Conservation (phyloP, 2,329 filamentous ascomycete genomes). For the Fusarium sp. region DNA sequence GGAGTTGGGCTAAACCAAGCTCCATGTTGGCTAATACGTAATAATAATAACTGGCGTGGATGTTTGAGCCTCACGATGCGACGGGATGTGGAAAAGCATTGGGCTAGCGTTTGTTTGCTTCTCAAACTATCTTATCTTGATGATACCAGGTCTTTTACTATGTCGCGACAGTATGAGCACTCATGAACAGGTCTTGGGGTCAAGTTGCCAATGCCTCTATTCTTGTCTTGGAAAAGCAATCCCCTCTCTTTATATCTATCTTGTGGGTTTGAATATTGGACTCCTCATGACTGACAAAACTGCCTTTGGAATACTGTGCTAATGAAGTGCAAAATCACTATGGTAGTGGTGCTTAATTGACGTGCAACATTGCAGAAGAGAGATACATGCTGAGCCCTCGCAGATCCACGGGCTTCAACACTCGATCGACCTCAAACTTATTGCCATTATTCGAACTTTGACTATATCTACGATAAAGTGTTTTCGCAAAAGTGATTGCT, state of each 20-base stretch:
- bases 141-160: slow-evolving; percentile 37
- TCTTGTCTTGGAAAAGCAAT: slow-evolving; percentile 30
- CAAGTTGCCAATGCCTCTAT: slow-evolving; percentile 8
- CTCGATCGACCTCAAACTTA: not conserved
- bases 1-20: slow-evolving; percentile 51
- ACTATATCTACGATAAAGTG: not conserved
- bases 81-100: slow-evolving; percentile 6
- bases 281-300: slow-evolving; percentile 24
- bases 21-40: slow-evolving; percentile 30
- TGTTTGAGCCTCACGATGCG: slow-evolving; percentile 1
- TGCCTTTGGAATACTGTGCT: slow-evolving; percentile 12
- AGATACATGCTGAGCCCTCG: slow-evolving; percentile 21
- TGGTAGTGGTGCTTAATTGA: not conserved
- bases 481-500: not conserved
- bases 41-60: slow-evolving; percentile 40
- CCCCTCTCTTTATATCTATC: slow-evolving; percentile 6
- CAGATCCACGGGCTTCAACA: slow-evolving; percentile 6
- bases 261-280: slow-evolving; percentile 37
- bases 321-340: slow-evolving; percentile 8
- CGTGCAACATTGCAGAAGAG: not conserved
- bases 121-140: slow-evolving; percentile 19
- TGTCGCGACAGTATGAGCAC: slow-evolving; percentile 36
- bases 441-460: not conserved
- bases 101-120: slow-evolving; percentile 13
- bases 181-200: slow-evolving; percentile 16